Conservation (phyloP, 1,284 basidiomycete genomes). For the Cryptococcus sp. region DNA sequence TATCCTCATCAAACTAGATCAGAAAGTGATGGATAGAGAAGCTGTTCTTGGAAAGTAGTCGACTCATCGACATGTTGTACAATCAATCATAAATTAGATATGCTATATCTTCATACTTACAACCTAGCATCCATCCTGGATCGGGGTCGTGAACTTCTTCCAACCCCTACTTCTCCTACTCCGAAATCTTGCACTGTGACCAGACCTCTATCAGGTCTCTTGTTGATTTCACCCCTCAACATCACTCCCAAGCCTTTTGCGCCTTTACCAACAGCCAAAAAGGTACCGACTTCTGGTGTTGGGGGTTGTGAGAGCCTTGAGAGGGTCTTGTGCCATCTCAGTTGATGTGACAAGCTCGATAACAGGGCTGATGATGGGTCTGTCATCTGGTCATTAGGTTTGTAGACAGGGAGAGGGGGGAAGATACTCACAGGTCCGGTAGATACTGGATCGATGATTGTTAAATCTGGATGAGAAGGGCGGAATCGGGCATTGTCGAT, state of each 20-base stretch:
- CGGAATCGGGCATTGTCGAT: slow-evolving; percentile 33
- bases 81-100: neutral
- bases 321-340: slow-evolving; percentile 46
- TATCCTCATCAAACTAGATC: slow-evolving; percentile 90
- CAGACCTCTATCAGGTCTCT: slow-evolving; percentile 23
- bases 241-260: slow-evolving; percentile 46
- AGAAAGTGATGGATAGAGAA: slow-evolving; percentile 81
- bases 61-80: neutral
- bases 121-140: too few species aligned
- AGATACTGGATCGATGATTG: slow-evolving; percentile 43
- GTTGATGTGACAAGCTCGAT: slow-evolving; percentile 38
- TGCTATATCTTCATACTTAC: too few species aligned
- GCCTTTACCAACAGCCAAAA: slow-evolving; percentile 43
- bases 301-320: slow-evolving; percentile 32
- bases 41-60: slow-evolving; percentile 57
- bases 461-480: slow-evolving; percentile 20
- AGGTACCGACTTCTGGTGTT: slow-evolving; percentile 28
- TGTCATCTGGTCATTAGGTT: slow-evolving; percentile 14
- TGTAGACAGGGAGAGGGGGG: neutral
- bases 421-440: slow-evolving; percentile 35
- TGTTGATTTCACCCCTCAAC: slow-evolving; percentile 41
- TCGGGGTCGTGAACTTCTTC: too few species aligned
- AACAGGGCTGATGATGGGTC: slow-evolving; percentile 34
- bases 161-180: slow-evolving; percentile 17
- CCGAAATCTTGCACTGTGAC: slow-evolving; percentile 39